These are phyloP conservation scores for Rubroshorea leprosula DNA, from an alignment of 345 rosid genomes.

Conservation along the genomic window DNA sequence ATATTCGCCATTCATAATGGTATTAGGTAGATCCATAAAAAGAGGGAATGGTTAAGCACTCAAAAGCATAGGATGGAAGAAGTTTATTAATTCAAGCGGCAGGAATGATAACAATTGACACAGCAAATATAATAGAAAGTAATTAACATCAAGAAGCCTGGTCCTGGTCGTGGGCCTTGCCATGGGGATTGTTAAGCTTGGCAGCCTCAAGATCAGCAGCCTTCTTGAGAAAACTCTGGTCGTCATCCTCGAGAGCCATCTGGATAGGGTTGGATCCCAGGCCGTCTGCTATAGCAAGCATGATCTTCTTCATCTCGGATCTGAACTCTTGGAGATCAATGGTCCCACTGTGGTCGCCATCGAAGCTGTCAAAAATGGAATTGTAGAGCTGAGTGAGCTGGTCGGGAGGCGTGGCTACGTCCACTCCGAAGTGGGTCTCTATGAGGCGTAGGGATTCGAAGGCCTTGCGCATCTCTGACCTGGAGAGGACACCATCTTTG, in stretches of 20 bases:
- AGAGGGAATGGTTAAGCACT: no score
- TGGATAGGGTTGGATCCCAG: slow-evolving; percentile 58
- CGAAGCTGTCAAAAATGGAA: slow-evolving; percentile 63
- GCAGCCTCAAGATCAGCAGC: slow-evolving; percentile 85
- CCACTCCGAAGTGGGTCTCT: slow-evolving; percentile 62
- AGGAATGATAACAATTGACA: no score
- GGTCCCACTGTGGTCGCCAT: slow-evolving; percentile 45
- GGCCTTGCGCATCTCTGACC: slow-evolving; percentile 58
- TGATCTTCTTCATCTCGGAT: slow-evolving; percentile 58
- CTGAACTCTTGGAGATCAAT: slow-evolving; percentile 54
- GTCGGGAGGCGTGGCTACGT: slow-evolving; percentile 43
- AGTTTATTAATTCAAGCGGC: no score
- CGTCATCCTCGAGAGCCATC: slow-evolving; percentile 60
- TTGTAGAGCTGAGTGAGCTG: slow-evolving; percentile 51
- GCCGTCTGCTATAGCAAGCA: slow-evolving; percentile 77
- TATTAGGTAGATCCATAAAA: no score
- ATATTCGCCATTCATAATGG: no score
- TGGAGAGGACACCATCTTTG: slow-evolving; percentile 64
- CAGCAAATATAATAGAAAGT: no score
- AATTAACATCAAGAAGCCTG: not conserved
- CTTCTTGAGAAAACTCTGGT: slow-evolving; percentile 40
- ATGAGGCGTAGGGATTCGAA: slow-evolving; percentile 56
- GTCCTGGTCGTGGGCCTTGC: slow-evolving; percentile 6
- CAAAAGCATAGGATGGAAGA: no score
- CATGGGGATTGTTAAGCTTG: slow-evolving; percentile 18